Evolutionary conservation across 257 asterid species (phyloP).

Genomic region (Solanum bulbocastanum): DNA sequence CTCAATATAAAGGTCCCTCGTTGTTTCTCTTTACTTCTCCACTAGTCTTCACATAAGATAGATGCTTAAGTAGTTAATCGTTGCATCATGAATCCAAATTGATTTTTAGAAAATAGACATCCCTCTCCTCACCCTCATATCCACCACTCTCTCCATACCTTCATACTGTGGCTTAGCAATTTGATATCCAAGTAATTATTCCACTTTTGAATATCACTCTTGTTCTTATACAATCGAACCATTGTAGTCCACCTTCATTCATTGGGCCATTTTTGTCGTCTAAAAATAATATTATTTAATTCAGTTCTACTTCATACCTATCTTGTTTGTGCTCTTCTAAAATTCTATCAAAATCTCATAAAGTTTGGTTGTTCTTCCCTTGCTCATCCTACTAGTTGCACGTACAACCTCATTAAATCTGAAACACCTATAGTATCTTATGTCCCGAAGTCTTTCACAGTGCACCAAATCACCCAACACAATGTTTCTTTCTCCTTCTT

Average conservation of each 20-base stretch:
- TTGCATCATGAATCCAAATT: neutral
- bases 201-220: no score
- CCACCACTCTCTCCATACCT: neutral
- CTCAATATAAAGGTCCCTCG: neutral
- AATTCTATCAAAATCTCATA: neutral
- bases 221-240: neutral
- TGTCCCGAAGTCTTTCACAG: no score
- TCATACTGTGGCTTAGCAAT: neutral
- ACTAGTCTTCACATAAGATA: neutral
- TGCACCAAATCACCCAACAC: neutral
- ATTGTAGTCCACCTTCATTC: neutral
- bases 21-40: neutral
- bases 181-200: neutral
- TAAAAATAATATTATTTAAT: no score
- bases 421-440: neutral
- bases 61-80: neutral
- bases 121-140: neutral
- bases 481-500: neutral
- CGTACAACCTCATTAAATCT: neutral
- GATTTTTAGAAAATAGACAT: neutral
- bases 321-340: neutral
- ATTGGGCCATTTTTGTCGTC: neutral
- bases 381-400: no score
- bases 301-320: neutral
- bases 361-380: neutral